Base-by-base conservation (phyloP, 345 rosid species). In the Populus ilicifolia region DNA sequence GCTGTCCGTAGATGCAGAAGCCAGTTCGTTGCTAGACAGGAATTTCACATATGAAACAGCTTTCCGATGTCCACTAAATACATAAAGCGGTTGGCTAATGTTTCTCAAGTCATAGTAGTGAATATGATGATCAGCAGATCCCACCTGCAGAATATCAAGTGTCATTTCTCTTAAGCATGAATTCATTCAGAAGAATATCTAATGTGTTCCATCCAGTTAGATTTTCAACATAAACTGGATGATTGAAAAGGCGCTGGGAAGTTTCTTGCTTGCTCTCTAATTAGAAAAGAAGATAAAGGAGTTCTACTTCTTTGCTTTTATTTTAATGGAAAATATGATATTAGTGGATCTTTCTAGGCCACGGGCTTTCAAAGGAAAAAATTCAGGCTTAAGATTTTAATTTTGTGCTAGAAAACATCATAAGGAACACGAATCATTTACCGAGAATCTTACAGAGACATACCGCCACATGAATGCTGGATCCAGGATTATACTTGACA, bases 1-100 rank as follows among this genome's bases (percentile, higher is more conserved):
- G 87, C 92, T 92, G 84, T 94, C 98, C 2, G 97, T 94, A n/a
- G 98, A 92, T 66, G 98, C 94, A 74, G 98, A 94, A 75, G 92
- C 94, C 73, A 94, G 96, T 83, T 92, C 97, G 54, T 87, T 80
- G 80, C 84, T 85, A 25, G 98, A 92, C 85, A 94, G 82, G 81
- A 92, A 92, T 79, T 92, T 94, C 77, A 92, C 97, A 77, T 92
- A 94, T 3, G 98, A 94, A 80, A 92, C 96, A 30, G 97, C 84
- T 89, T 94, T 94, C 76, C 83, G 86, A 84, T 94, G 98, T 77
- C 98, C 98, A 5, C 87, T 86, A 73, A 94, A 92, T 78, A 91
- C 93, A 72, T 88, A 90, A 68, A 94, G 85, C 39, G 96, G 98
- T 71, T 92, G 93, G 80, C 89, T 88, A 78, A 84, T 82, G 80